Base-by-base conservation (phyloP, 2,329 filamentous ascomycete genomes). In the Epichloe sibirici region DNA sequence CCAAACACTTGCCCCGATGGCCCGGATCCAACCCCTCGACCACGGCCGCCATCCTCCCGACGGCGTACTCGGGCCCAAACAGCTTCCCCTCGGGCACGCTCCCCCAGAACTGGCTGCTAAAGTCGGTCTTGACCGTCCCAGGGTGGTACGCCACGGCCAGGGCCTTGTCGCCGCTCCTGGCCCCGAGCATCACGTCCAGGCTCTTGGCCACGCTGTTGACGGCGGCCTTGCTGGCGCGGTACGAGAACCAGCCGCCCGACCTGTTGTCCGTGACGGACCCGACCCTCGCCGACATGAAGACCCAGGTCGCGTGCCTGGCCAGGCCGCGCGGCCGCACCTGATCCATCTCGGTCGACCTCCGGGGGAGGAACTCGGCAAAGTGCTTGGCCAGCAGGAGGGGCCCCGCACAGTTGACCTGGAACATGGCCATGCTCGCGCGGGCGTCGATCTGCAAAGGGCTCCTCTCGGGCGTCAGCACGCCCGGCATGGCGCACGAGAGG, bases 171-270 rank as follows among this genome's bases (percentile, higher is more conserved):
- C 75, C 81, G 54, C 77, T 75, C 43, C 75, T 73, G 4, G 75
- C 71, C 38, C 67, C 67, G 35, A 93, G 68, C 62, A 82, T 78
- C 31, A 85, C 74, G 64, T 93, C 88, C 56, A 89, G 82, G 6
- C 78, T 85, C 68, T 83, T 86, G 7, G 80, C 79, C 12, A 89
- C 53, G 61, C 83, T 83, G 57, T 83, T 88, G 3, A 91, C 81
- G 2, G 76, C 86, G 0, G 86, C 80, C 67, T 93, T 94, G 51
- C 79, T 84, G 7, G 84, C 79, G 13, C 88, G 82, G 66, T 93
- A 93, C 52, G 77, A 82, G 66, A 89, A 94, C 88, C 88, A 93
- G 0, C 88, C 88, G 2, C 88, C 88, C 0, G 83, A 72, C 2
- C 69, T 63, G 61, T 94, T 91, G 60, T 91, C 86, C 0, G 76